A percentile compares a stretch with the other conserved stretches of the same genome.
phyloP scores from a whole-genome alignment of 768 basidiomycete genomes.

The Lentinus brumalis region DNA sequence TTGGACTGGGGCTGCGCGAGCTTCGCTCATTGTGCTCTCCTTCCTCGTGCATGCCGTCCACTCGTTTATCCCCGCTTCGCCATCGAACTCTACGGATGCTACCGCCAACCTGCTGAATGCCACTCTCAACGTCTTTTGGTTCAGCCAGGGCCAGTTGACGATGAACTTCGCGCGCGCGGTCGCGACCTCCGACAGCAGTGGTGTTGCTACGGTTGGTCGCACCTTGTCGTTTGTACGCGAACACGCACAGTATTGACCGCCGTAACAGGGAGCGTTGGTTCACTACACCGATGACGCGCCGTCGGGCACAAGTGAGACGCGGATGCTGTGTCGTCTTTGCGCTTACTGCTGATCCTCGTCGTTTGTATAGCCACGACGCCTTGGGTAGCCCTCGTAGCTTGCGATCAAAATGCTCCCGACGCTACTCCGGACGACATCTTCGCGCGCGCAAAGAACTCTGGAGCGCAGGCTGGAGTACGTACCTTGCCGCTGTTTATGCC shows the following conservation, averaged over 20 bases:
- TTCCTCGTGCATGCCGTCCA: conserved; percentile 9
- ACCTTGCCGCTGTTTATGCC: background rate
- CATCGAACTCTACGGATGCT: conserved; percentile 62
- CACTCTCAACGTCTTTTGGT: conserved; percentile 53
- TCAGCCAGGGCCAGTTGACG: conserved; percentile 54
- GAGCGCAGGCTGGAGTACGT: conserved; percentile 77
- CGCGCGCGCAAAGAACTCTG: conserved; percentile 74
- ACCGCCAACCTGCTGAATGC: conserved; percentile 47
- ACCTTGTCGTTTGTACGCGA: conserved; percentile 38
- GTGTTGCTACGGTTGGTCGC: background rate
- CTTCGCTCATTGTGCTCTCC: background rate
- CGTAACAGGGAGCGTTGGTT: background rate
- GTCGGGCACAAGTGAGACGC: conserved; percentile 52
- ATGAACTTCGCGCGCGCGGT: conserved; percentile 44
- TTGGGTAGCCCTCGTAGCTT: conserved; percentile 88
- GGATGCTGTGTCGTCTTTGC: background rate
- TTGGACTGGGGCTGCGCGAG: background rate
- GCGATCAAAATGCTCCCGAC: conserved; percentile 74
- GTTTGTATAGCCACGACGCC: conserved; percentile 58
- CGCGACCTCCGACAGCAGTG: conserved; percentile 40
- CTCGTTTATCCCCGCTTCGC: conserved; percentile 70
- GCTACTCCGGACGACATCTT: conserved; percentile 72
- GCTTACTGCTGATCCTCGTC: background rate
- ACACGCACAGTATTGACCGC: conserved; percentile 28
- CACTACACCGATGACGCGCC: conserved; percentile 28